phyloP scores from a whole-genome alignment of 2,329 filamentous ascomycete genomes.

The Aspergillus cejpii region DNA sequence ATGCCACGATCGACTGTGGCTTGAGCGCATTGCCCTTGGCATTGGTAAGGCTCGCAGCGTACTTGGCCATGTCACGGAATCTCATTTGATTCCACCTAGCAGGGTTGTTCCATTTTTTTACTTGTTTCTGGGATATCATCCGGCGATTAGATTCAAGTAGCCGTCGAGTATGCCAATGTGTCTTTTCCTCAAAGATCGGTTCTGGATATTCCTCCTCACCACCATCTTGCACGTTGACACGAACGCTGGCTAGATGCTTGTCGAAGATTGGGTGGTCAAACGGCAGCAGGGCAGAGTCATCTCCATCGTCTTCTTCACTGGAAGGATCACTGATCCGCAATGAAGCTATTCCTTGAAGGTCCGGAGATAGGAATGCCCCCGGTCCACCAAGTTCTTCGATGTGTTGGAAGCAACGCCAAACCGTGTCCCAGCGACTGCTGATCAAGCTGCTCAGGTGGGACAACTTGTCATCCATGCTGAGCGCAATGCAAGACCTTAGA shows the following conservation, averaged over 20 bases:
- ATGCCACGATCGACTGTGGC: neutral
- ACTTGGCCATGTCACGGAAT: slow-evolving; percentile 60
- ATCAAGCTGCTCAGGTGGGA: neutral
- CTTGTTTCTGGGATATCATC: slow-evolving; percentile 12
- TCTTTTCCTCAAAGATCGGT: slow-evolving; percentile 19
- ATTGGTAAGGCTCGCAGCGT: slow-evolving; percentile 63
- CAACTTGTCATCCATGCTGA: neutral
- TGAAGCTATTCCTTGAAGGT: neutral
- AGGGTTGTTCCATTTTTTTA: slow-evolving; percentile 4
- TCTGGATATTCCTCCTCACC: slow-evolving; percentile 5
- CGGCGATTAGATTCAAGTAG: slow-evolving; percentile 17
- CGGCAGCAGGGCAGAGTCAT: slow-evolving; percentile 6
- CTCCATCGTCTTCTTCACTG: neutral
- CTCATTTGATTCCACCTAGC: slow-evolving; percentile 49
- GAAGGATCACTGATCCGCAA: neutral
- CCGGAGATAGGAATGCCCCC: neutral
- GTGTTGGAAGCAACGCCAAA: neutral
- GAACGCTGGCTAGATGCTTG: slow-evolving; percentile 15
- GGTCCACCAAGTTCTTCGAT: neutral
- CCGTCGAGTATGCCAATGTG: slow-evolving; percentile 26
- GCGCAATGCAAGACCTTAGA: neutral
- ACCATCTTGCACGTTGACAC: slow-evolving; percentile 10
- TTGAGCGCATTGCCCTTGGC: slow-evolving; percentile 31
- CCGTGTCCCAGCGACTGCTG: neutral
- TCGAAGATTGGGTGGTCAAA: slow-evolving; percentile 18